phyloP scores from a whole-genome alignment of 495 filamentous ascomycete genomes.

The Aspergillus carlsbadensis region DNA sequence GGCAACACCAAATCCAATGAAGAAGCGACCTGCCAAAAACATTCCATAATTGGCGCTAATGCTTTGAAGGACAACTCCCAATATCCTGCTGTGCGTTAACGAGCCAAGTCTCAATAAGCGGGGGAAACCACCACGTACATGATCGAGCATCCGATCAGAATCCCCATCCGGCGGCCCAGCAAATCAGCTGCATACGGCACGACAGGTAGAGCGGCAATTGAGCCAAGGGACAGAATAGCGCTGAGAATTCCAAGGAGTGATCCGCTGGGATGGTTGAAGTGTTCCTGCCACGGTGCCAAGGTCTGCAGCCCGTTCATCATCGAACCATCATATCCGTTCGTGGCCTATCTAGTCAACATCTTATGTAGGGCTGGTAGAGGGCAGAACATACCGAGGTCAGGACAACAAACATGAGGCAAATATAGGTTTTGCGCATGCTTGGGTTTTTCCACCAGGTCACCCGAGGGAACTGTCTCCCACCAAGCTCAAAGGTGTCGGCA shows the following conservation, averaged over 20 bases:
- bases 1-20: constrained; percentile 60
- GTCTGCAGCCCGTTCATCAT: constrained; percentile 46
- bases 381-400: constrained; percentile 29
- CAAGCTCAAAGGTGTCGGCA: constrained; percentile 42
- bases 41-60: constrained; percentile 45
- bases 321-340: constrained; percentile 66
- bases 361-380: background rate
- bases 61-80: constrained; percentile 55
- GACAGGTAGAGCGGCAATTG: constrained; percentile 60
- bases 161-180: constrained; percentile 59
- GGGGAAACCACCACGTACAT: constrained; percentile 45
- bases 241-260: constrained; percentile 60
- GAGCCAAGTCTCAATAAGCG: background rate
- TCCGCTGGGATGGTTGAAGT: constrained; percentile 48
- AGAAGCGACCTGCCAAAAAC: constrained; percentile 21
- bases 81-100: constrained; percentile 28
- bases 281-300: constrained; percentile 35
- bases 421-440: constrained; percentile 38
- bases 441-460: constrained; percentile 41
- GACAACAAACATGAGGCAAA: constrained; percentile 37
- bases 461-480: constrained; percentile 37
- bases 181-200: constrained; percentile 63
- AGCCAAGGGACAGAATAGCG: constrained; percentile 68
- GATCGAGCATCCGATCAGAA: constrained; percentile 60
- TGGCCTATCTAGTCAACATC: constrained; percentile 36